Percentiles rank a stretch among this genome's conserved stretches.
Evolutionary conservation across 192 early-diverging fungal species (phyloP).

Genomic region (Backusella mclennaniae): DNA sequence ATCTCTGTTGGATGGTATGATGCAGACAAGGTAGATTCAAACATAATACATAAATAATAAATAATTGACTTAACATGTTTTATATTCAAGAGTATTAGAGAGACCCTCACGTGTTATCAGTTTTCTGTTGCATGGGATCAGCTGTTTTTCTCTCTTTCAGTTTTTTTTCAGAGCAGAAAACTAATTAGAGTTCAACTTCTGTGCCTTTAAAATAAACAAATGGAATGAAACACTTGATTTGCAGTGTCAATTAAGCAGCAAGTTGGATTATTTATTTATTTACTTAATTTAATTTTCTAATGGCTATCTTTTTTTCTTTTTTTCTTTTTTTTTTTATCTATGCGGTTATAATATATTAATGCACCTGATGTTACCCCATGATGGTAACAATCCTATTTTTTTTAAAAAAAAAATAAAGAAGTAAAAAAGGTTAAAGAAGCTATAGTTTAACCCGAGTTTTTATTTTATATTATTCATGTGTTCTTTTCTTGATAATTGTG

Average conservation of each 20-base stretch:
- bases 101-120: not conserved
- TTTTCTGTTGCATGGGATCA: constrained; percentile 6
- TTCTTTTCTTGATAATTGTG: not conserved
- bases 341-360: not conserved
- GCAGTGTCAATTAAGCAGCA: not conserved
- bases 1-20: too few relatives aligned
- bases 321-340: too few relatives aligned
- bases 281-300: not conserved
- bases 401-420: not conserved
- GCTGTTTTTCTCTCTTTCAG: not conserved
- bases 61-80: too few relatives aligned
- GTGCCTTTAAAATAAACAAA: not conserved
- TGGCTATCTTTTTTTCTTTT: too few relatives aligned
- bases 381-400: not conserved
- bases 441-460: not conserved
- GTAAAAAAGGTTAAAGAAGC: not conserved
- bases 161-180: not conserved
- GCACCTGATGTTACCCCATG: not conserved
- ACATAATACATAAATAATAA: too few relatives aligned
- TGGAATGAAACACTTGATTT: not conserved
- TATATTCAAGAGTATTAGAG: too few relatives aligned
- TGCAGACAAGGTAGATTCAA: too few relatives aligned
- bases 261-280: not conserved
- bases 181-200: not conserved
- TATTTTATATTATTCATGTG: constrained; percentile 7